Evolutionary conservation across 2,329 filamentous ascomycete species (phyloP), one percentile per base, ranked within the genome.

Genomic region (Hymenoscyphus albidus): DNA sequence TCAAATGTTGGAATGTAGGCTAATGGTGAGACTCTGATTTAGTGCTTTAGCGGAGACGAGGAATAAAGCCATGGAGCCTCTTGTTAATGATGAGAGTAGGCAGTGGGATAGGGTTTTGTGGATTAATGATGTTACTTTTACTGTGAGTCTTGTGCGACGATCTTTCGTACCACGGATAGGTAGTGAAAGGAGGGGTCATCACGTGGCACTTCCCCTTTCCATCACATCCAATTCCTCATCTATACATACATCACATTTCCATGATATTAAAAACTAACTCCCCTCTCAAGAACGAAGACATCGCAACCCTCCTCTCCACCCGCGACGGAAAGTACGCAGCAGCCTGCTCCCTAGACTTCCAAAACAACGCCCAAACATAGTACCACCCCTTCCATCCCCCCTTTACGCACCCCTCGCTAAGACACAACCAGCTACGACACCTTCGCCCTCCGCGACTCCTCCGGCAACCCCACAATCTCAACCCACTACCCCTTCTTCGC

Each of bases 1-100:
- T 27, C 3, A 22, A 12, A 13, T 22, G n/a, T 22, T 51, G 48
- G n/a, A 22, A 10, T 51, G 48, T 3, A 22, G 22, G 9, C 18
- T 51, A 27, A 22, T 22, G 22, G 7, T 22, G 4, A 5, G 42
- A 42, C 3, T 42, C 16, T 48, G n/a, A 4, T 48, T n/a, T 51
- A 88, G 88, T 1, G 91, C 88, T 73, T 78, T 92, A 22, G 83
- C 90, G 1, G 80, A 77, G 32, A 71, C 90, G 64, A 81, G 90
- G 51, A 92, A 93, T 74, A 75, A 78, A 68, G 85, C 83, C n/a
- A 76, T 92, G 69, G 68, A 68, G 39, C 67, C 70, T 3, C 39
- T 71, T 27, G 16, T 32, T 14, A 55, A 65, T n/a, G 58, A 61
- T 58, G 59, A 48, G n/a, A 61, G 62, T 2, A 39, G 58, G 12